These are phyloP conservation scores for Coniophora puteana DNA, from an alignment of 1,284 basidiomycete genomes.

Conservation along the genomic window DNA sequence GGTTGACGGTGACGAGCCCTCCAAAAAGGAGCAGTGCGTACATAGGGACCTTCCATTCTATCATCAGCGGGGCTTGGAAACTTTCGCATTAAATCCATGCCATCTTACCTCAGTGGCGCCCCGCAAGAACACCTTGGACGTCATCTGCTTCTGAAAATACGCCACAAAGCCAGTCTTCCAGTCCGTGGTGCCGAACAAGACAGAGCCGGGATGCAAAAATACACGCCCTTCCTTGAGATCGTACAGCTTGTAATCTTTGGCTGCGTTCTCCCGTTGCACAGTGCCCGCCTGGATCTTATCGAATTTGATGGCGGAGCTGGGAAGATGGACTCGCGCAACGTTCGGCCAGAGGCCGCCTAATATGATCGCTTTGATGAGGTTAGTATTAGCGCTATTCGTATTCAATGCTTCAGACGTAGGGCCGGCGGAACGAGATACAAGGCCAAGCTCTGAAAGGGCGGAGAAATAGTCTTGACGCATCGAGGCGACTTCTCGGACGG, in stretches of 20 bases:
- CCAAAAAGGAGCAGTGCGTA: slow-evolving; percentile 86
- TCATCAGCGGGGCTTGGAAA: neutral
- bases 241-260: slow-evolving; percentile 78
- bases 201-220: slow-evolving; percentile 84
- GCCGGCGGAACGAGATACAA: slow-evolving; percentile 48
- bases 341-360: slow-evolving; percentile 83
- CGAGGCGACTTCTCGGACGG: slow-evolving; percentile 79
- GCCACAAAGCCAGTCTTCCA: slow-evolving; percentile 81
- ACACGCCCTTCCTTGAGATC: slow-evolving; percentile 62
- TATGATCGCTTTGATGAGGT: slow-evolving; percentile 78
- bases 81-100: neutral
- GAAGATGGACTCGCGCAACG: slow-evolving; percentile 73
- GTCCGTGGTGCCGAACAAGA: slow-evolving; percentile 69
- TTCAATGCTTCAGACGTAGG: slow-evolving; percentile 49
- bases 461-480: slow-evolving; percentile 78
- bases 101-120: slow-evolving; percentile 80
- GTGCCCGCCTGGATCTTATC: slow-evolving; percentile 80
- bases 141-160: slow-evolving; percentile 82
- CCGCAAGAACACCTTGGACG: slow-evolving; percentile 83
- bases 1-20: slow-evolving; percentile 75
- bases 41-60: slow-evolving; percentile 61
- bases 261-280: slow-evolving; percentile 77
- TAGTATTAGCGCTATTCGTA: slow-evolving; percentile 58
- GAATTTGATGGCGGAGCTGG: slow-evolving; percentile 72
- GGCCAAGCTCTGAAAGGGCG: slow-evolving; percentile 72